These are phyloP conservation scores for Aspergillus sergii DNA, from an alignment of 2,329 filamentous ascomycete genomes.

Conservation along the genomic window DNA sequence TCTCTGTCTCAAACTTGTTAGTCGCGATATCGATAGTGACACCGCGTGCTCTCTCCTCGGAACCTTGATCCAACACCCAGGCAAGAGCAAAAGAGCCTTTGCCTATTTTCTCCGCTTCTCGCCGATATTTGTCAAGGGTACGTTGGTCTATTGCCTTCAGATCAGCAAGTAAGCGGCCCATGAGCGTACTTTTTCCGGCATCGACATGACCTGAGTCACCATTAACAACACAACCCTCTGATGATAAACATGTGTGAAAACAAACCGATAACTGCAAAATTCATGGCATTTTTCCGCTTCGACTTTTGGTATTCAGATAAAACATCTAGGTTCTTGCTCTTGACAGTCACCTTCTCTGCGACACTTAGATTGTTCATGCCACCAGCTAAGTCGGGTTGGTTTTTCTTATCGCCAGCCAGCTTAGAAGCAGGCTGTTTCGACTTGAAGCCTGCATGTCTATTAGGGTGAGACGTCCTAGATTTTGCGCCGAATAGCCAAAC, in stretches of 20 bases:
- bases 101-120: constrained; percentile 86
- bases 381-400: constrained; percentile 48
- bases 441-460: constrained; percentile 48
- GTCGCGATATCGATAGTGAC: constrained; percentile 97
- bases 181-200: constrained; percentile 94
- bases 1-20: constrained; percentile 89
- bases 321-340: constrained; percentile 81
- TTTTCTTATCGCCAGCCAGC: constrained; percentile 44
- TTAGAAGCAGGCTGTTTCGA: constrained; percentile 46
- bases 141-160: constrained; percentile 84
- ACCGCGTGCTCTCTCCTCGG: constrained; percentile 84
- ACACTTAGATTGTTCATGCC: constrained; percentile 53
- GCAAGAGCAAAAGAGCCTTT: constrained; percentile 96
- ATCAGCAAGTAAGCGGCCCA: constrained; percentile 91
- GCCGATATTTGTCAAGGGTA: constrained; percentile 83
- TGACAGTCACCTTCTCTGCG: constrained; percentile 56
- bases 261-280: constrained; percentile 90
- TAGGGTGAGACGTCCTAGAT: constrained; percentile 37
- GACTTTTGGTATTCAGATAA: constrained; percentile 76
- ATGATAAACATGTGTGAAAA: constrained; percentile 1
- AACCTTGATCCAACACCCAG: constrained; percentile 92
- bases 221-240: constrained; percentile 18
- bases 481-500: constrained; percentile 60
- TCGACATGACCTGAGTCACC: constrained; percentile 79
- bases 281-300: constrained; percentile 76